phyloP scores from a whole-genome alignment of 805 yeast genomes.

The Yueomyces sp. region DNA sequence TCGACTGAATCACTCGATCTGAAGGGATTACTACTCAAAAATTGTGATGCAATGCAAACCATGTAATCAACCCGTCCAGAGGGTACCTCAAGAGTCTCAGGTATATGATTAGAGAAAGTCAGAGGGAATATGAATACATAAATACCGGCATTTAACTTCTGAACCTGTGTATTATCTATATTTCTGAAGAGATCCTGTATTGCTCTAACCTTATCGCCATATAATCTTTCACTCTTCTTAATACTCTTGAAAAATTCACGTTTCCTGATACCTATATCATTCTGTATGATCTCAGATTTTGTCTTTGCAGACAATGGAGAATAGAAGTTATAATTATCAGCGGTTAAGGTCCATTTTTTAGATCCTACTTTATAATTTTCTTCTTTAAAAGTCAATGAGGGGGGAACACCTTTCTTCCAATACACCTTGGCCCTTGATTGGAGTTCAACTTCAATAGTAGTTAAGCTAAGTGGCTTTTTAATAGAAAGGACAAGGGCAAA shows the following conservation, averaged over 20 bases:
- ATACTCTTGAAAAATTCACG: conserved; percentile 4
- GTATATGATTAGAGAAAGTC: conserved; percentile 42
- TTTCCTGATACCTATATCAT: conserved; percentile 1
- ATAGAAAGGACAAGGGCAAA: conserved; percentile 38
- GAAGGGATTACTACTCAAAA: conserved; percentile 1
- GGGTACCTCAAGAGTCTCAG: conserved; percentile 36
- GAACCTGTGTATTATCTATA: neutral
- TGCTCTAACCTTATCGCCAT: conserved; percentile 3
- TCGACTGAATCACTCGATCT: neutral
- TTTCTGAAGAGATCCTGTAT: conserved; percentile 1
- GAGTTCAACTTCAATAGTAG: conserved; percentile 30
- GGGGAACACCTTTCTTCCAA: conserved; percentile 45
- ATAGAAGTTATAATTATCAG: conserved; percentile 32
- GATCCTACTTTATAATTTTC: conserved; percentile 38
- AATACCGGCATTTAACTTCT: conserved; percentile 41
- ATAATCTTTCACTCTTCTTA: conserved; percentile 3
- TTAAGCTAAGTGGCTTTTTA: conserved; percentile 26
- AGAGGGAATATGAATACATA: conserved; percentile 56
- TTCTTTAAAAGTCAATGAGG: conserved; percentile 28
- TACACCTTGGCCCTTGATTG: conserved; percentile 30
- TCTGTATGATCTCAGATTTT: conserved; percentile 4
- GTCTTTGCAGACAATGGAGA: conserved; percentile 16
- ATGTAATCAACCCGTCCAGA: conserved; percentile 18
- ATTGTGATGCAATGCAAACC: conserved; percentile 9
- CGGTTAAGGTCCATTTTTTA: conserved; percentile 32